These are phyloP conservation scores for Albugo laibachii DNA, from an alignment of 352 stramenopile species.

Conservation along the genomic window DNA sequence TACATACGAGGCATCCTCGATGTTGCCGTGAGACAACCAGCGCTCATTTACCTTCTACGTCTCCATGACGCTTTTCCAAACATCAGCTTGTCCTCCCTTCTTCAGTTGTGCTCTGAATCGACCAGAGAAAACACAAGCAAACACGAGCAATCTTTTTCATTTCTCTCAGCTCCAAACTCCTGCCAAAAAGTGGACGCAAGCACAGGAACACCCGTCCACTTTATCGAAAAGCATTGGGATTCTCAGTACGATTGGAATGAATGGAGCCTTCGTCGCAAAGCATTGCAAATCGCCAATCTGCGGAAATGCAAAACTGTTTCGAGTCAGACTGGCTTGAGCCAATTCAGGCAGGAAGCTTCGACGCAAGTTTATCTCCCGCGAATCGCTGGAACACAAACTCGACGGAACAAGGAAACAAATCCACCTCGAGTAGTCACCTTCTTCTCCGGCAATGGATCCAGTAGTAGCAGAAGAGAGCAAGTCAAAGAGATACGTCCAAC, in stretches of 20 bases:
- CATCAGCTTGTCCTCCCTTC: constrained; percentile 41
- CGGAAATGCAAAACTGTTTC: constrained; percentile 75
- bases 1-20: constrained; percentile 62
- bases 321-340: constrained; percentile 76
- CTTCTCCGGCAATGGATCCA: constrained; percentile 37
- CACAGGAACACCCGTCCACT: constrained; percentile 82
- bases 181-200: constrained; percentile 67
- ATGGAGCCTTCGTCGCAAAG: constrained; percentile 79
- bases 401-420: constrained; percentile 62
- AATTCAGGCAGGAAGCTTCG: constrained; percentile 74
- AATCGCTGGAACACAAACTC: constrained; percentile 61
- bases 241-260: constrained; percentile 90
- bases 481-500: constrained; percentile 18
- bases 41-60: constrained; percentile 83
- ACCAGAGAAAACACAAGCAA: constrained; percentile 11
- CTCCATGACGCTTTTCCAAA: constrained; percentile 75
- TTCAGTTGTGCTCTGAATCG: constrained; percentile 34
- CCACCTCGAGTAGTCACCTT: constrained; percentile 55
- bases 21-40: constrained; percentile 46
- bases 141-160: constrained; percentile 19
- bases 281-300: constrained; percentile 83
- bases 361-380: constrained; percentile 73
- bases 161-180: constrained; percentile 19
- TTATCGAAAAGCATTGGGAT: constrained; percentile 84
- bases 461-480: constrained; percentile 6